phyloP scores from a whole-genome alignment of 2,329 filamentous ascomycete genomes.

The Colletotrichum falcatum region DNA sequence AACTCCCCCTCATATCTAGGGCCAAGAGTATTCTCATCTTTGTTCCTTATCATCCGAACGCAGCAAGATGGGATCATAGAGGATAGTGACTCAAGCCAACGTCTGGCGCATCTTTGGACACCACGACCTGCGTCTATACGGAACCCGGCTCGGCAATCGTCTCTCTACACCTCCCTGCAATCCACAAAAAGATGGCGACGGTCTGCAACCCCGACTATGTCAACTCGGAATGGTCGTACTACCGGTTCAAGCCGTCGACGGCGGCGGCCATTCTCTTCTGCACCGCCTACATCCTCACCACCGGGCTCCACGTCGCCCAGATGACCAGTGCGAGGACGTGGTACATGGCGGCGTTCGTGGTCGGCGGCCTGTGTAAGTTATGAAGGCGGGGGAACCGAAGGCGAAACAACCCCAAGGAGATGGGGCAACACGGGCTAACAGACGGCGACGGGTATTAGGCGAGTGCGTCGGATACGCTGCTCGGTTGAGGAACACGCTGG shows the following conservation, averaged over 20 bases:
- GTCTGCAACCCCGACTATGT: conserved; percentile 25
- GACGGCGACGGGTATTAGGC: too few relatives aligned
- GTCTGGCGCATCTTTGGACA: too few relatives aligned
- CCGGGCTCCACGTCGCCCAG: conserved; percentile 31
- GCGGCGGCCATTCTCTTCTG: conserved; percentile 35
- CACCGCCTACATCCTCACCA: conserved; percentile 23
- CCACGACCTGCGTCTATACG: too few relatives aligned
- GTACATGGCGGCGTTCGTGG: conserved; percentile 38
- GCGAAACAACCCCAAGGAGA: too few relatives aligned
- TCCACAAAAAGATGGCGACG: conserved; percentile 9
- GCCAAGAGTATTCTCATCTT: background rate
- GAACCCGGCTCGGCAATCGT: too few relatives aligned
- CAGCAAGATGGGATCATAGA: background rate
- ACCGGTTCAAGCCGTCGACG: conserved; percentile 38
- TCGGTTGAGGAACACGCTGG: too few relatives aligned
- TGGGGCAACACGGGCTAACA: background rate
- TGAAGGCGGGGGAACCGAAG: background rate
- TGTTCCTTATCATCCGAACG: background rate
- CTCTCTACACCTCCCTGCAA: background rate
- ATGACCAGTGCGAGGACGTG: conserved; percentile 34
- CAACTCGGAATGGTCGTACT: conserved; percentile 29
- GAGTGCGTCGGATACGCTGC: background rate
- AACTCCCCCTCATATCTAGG: background rate
- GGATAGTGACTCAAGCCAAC: too few relatives aligned
- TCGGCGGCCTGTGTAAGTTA: conserved; percentile 37